These are phyloP conservation scores for Saccharomycopsis crataegensis DNA, from an alignment of 1,139 yeast species.

Conservation along the genomic window DNA sequence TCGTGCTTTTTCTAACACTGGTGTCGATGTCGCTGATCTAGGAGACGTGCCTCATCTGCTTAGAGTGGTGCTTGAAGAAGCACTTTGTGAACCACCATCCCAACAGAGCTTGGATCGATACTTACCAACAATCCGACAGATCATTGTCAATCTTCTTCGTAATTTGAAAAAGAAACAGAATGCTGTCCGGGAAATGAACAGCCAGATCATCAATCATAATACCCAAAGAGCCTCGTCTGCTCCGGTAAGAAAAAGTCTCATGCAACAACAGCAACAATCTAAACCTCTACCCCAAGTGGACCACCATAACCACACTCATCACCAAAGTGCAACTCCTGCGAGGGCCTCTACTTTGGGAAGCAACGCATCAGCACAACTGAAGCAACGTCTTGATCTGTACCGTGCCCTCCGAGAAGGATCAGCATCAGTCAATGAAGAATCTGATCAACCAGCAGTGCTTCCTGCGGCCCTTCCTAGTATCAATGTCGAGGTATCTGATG, in stretches of 20 bases:
- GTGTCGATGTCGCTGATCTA: slow-evolving; percentile 61
- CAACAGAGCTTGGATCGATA: slow-evolving; percentile 76
- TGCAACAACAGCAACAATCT: not conserved
- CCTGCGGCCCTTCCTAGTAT: not conserved
- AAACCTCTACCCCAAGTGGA: not conserved
- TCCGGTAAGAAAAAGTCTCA: not conserved
- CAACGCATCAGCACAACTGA: no score
- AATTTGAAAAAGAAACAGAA: slow-evolving; percentile 76
- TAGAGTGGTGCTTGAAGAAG: slow-evolving; percentile 75
- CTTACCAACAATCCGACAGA: slow-evolving; percentile 79
- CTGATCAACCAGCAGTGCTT: not conserved
- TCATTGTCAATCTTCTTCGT: slow-evolving; percentile 74
- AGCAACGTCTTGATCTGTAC: slow-evolving; percentile 1
- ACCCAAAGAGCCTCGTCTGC: not conserved
- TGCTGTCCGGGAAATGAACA: slow-evolving; percentile 25
- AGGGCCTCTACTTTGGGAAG: no score
- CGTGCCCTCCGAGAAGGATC: slow-evolving; percentile 6
- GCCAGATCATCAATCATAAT: not conserved
- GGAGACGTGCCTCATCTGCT: slow-evolving; percentile 73
- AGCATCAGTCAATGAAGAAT: not conserved
- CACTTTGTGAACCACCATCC: slow-evolving; percentile 79
- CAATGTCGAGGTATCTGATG: not conserved
- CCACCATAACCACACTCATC: not conserved
- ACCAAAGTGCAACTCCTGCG: no score
- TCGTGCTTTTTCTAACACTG: slow-evolving; percentile 60